Base-by-base conservation (phyloP, 1,284 basidiomycete species). In the Tylopilus orsonianus region DNA sequence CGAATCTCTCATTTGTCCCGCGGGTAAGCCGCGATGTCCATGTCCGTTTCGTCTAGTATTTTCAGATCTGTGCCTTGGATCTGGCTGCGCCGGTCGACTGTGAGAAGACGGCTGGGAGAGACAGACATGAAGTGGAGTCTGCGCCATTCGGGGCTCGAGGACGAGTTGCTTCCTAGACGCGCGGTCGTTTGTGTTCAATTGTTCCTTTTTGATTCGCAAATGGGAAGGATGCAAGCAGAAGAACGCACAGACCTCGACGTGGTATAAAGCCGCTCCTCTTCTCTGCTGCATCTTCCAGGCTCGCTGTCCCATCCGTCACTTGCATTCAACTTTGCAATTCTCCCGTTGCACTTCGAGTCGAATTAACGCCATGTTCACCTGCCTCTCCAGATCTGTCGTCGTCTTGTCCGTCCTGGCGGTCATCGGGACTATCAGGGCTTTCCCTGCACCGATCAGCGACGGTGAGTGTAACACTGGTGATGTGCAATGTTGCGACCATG, bases 391-490 rank as follows among this genome's bases (percentile, higher is more conserved):
- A 29, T 57, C 58, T 18, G 12, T 44, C 23, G 19, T 56, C 35
- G 5, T 51, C 36, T 20, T 53, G 18, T 48, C 56, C 7, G 24
- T 47, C 34, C 24, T 58, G 32, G 48, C 50, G 20, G 38, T 49
- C 37, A n/a, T 46, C 22, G 56, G 39, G 3, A 10, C 44, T 27
- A 43, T 46, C 3, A 38, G 10, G n/a, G 48, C 33, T 22, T 40
- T 26, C 20, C 49, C 40, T 8, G 39, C 35, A 27, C 7, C 35
- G 14, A 13, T 23, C 18, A 8, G 4, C 30, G 22, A 9, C 32
- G 41, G 41, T 16, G 41, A 48, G 18, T 62, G 58, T 29, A 14
- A 61, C 46, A 49, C 38, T 7, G 55, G 52, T 22, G 8, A 7
- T 4, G 0, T 58, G 34, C 36, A 45, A 9, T 60, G 58, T 45